phyloP scores from a whole-genome alignment of 1,139 yeast species.

The Blastobotrys ciferrii region DNA sequence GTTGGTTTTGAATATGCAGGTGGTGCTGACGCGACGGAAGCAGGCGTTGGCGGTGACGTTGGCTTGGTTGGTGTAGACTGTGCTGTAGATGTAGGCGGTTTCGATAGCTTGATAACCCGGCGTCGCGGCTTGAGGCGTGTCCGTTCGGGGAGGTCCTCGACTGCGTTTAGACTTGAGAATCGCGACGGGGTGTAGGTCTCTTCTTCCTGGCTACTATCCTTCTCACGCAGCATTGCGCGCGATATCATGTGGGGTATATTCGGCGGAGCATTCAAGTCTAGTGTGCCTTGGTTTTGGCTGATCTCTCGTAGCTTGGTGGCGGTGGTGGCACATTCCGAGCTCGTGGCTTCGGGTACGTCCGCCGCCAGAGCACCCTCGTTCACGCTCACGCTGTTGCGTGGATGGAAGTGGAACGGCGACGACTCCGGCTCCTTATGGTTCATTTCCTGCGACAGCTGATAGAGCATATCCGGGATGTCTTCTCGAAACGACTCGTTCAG shows the following conservation, averaged over 20 bases:
- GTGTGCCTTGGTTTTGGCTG: neutral
- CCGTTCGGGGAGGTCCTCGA: slow-evolving; percentile 1
- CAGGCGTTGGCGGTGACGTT: slow-evolving; percentile 10
- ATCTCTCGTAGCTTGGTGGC: neutral
- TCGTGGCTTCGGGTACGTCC: neutral
- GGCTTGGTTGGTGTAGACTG: neutral
- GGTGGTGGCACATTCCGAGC: slow-evolving; percentile 1
- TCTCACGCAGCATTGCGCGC: neutral
- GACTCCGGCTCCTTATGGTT: slow-evolving; percentile 4
- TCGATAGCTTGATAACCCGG: slow-evolving; percentile 15
- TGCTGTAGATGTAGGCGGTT: neutral
- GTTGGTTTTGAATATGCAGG: slow-evolving; percentile 2
- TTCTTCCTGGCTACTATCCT: neutral
- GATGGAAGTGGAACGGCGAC: slow-evolving; percentile 11
- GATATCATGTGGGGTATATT: neutral
- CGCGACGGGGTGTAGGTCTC: neutral
- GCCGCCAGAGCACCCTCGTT: neutral
- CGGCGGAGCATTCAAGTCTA: neutral
- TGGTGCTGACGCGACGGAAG: slow-evolving; percentile 8
- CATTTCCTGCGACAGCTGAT: slow-evolving; percentile 45
- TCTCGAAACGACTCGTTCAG: slow-evolving; percentile 72
- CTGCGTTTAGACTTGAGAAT: neutral
- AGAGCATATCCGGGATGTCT: slow-evolving; percentile 71
- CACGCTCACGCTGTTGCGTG: slow-evolving; percentile 4
- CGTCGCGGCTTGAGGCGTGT: slow-evolving; percentile 11